Conservation (phyloP, 2,329 filamentous ascomycete species). For the Bimuria novae-zelandiae region DNA sequence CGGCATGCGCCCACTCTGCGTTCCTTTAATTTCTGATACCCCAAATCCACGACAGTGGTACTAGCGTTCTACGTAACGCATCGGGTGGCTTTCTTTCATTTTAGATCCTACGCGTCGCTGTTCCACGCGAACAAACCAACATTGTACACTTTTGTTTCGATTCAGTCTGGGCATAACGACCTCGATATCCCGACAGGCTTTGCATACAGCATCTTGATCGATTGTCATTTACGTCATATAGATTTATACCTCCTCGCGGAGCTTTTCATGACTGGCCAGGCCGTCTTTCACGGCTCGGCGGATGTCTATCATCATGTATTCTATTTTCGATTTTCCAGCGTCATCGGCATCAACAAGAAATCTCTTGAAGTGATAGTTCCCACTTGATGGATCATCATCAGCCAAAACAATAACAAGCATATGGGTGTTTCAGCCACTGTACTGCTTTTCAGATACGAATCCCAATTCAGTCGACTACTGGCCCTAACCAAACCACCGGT, state of each 20-base stretch:
- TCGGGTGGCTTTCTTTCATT: conserved; percentile 1
- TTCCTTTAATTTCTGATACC: conserved; percentile 11
- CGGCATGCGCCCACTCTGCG: neutral
- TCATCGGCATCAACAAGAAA: neutral
- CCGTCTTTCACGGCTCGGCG: neutral
- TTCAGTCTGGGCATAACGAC: neutral
- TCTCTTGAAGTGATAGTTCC: neutral
- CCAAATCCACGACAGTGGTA: neutral
- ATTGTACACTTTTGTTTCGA: neutral
- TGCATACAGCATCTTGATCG: neutral
- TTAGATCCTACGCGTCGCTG: neutral
- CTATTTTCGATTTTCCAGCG: neutral
- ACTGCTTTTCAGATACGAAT: no score
- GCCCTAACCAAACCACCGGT: no score
- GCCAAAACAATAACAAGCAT: no score
- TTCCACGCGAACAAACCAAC: no score
- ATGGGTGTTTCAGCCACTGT: no score
- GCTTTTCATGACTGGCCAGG: conserved; percentile 1
- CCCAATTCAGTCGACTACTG: no score
- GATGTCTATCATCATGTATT: neutral
- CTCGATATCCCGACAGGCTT: neutral
- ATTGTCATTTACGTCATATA: conserved; percentile 5
- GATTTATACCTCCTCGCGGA: conserved; percentile 13
- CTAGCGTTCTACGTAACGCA: conserved; percentile 6
- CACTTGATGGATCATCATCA: neutral